These are phyloP conservation scores for Cladosporium sp. DNA, from an alignment of 2,329 filamentous ascomycete species.

Conservation along the genomic window DNA sequence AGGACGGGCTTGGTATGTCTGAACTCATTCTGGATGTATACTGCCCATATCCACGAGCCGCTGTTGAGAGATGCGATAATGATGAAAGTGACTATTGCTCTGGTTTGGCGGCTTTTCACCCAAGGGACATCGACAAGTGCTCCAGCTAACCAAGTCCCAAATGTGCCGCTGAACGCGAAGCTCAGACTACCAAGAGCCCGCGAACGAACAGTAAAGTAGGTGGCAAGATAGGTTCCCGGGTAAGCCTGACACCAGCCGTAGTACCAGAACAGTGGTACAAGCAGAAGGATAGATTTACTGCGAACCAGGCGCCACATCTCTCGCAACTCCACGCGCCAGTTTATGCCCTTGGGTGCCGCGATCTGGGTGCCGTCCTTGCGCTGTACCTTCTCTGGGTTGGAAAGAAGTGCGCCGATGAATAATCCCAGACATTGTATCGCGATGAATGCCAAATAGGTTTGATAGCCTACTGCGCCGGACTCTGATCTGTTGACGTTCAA, in stretches of 20 bases:
- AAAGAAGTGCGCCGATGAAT: slow-evolving; percentile 38
- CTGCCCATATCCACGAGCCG: slow-evolving; percentile 19
- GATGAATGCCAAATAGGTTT: slow-evolving; percentile 40
- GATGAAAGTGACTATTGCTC: slow-evolving; percentile 16
- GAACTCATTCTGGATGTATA: slow-evolving; percentile 32
- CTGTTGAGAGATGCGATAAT: slow-evolving; percentile 15
- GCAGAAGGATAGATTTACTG: slow-evolving; percentile 33
- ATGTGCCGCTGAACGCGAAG: slow-evolving; percentile 35
- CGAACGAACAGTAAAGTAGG: slow-evolving; percentile 44
- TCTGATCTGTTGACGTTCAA: slow-evolving; percentile 33
- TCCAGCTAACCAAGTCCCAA: slow-evolving; percentile 23
- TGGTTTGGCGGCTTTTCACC: slow-evolving; percentile 6
- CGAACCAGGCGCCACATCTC: slow-evolving; percentile 33
- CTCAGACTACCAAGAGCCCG: slow-evolving; percentile 41
- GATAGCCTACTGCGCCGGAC: slow-evolving; percentile 26
- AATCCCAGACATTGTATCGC: slow-evolving; percentile 33
- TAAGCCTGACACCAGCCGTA: slow-evolving; percentile 39
- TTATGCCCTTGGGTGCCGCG: slow-evolving; percentile 31
- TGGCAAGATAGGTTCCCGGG: slow-evolving; percentile 37
- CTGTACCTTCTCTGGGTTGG: slow-evolving; percentile 39
- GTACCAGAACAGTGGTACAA: slow-evolving; percentile 41
- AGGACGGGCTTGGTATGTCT: slow-evolving; percentile 36
- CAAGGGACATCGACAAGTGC: slow-evolving; percentile 15
- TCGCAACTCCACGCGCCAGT: slow-evolving; percentile 34
- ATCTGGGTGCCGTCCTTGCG: slow-evolving; percentile 37